Conservation (phyloP, 202 grass and related monocot genomes). For the Sporobolus alterniflorus region DNA sequence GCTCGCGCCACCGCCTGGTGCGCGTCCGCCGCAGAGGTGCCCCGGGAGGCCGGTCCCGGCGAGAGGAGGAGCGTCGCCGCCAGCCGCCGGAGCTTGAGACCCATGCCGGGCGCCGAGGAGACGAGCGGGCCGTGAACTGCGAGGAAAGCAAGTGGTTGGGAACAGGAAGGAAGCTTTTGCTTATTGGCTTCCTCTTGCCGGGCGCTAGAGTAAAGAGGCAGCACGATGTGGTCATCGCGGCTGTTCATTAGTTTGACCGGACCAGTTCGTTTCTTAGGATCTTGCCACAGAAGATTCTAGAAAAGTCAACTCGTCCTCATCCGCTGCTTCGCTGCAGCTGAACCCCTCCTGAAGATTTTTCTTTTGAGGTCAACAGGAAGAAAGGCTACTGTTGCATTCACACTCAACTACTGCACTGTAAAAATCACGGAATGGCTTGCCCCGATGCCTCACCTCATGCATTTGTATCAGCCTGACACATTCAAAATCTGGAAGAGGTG, state of each 20-base stretch:
- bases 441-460: background rate
- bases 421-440: background rate
- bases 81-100: conserved; percentile 64
- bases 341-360: background rate
- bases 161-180: background rate
- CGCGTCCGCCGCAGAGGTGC: conserved; percentile 37
- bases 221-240: background rate
- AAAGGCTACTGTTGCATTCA: background rate
- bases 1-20: conserved; percentile 65
- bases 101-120: conserved; percentile 44
- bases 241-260: conserved; percentile 26
- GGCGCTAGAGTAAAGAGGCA: background rate
- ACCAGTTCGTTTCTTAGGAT: background rate
- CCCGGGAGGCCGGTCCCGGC: background rate
- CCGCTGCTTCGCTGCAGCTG: background rate
- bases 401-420: background rate
- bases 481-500: no score
- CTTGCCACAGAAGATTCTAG: background rate
- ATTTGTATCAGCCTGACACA: no score
- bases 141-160: conserved; percentile 1
- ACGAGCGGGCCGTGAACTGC: background rate
- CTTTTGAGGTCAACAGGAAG: background rate
- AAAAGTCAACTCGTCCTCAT: conserved; percentile 3
- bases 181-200: background rate
- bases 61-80: conserved; percentile 57